Evolutionary conservation across 345 rosid genomes (phyloP).

Genomic region (Arabis hirsuta): DNA sequence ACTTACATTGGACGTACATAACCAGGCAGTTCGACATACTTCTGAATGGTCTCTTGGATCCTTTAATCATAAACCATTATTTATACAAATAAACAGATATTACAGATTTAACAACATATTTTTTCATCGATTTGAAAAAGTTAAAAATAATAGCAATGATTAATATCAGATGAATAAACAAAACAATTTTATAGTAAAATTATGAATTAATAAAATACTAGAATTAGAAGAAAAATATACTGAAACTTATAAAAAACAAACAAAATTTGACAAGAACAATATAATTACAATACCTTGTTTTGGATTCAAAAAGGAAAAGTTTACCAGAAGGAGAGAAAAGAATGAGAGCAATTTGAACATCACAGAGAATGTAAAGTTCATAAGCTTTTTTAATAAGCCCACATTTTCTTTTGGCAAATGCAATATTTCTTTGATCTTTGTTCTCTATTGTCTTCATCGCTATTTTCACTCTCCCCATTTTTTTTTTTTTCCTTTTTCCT

Average conservation of each 20-base stretch:
- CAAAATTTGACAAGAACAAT: neutral
- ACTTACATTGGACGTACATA: slow-evolving; percentile 10
- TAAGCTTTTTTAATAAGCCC: slow-evolving; percentile 39
- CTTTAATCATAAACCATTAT: slow-evolving; percentile 6
- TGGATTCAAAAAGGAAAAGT: slow-evolving; percentile 34
- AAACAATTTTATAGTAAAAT: neutral
- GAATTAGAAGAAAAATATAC: neutral
- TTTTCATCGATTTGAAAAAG: neutral
- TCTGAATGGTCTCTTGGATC: slow-evolving; percentile 18
- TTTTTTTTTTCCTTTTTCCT: neutral
- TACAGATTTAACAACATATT: neutral
- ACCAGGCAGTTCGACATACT: slow-evolving; percentile 11
- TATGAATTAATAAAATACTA: neutral
- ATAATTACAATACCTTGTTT: slow-evolving; percentile 24
- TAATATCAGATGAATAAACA: neutral
- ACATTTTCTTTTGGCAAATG: slow-evolving; percentile 39
- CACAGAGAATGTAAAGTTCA: slow-evolving; percentile 28
- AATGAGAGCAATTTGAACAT: slow-evolving; percentile 30
- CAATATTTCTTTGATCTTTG: slow-evolving; percentile 28
- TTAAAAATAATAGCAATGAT: neutral
- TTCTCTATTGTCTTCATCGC: slow-evolving; percentile 20
- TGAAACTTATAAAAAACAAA: neutral
- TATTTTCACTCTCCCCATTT: slow-evolving; percentile 43
- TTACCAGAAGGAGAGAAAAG: slow-evolving; percentile 35
- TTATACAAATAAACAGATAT: neutral